These are phyloP conservation scores for Aspergillus unguis DNA, from an alignment of 2,329 filamentous ascomycete species.

Conservation along the genomic window DNA sequence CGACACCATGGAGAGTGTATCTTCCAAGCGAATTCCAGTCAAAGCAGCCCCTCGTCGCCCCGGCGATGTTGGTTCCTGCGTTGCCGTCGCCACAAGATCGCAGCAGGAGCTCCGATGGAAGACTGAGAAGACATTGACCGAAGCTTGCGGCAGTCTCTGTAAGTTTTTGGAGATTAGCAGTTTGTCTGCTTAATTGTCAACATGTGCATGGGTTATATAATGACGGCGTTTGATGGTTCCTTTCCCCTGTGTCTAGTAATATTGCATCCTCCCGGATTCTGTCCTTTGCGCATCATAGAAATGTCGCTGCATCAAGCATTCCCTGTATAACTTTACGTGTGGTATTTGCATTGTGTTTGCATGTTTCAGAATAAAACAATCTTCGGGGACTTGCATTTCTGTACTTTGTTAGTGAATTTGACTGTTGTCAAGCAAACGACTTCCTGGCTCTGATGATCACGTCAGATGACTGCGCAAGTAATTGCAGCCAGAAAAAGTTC, in stretches of 20 bases:
- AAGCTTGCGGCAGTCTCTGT: conserved; percentile 39
- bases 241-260: conserved; percentile 5
- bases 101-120: conserved; percentile 55
- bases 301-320: background rate
- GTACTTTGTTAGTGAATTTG: too few species aligned
- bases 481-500: too few species aligned
- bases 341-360: too few species aligned
- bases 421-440: too few species aligned
- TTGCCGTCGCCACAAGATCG: conserved; percentile 35
- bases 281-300: conserved; percentile 16
- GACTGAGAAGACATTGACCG: conserved; percentile 36
- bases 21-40: conserved; percentile 32
- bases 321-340: background rate
- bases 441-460: too few species aligned
- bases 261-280: background rate
- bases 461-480: too few species aligned
- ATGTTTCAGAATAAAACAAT: too few species aligned
- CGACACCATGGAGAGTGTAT: conserved; percentile 38
- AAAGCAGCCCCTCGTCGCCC: conserved; percentile 33
- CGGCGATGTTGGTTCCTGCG: conserved; percentile 40
- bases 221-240: conserved; percentile 5
- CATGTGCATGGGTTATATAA: conserved; percentile 1
- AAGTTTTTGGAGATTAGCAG: conserved; percentile 36
- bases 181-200: conserved; percentile 20
- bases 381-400: too few species aligned